Evolutionary conservation across 495 filamentous ascomycete species (phyloP), one percentile per base, ranked within the genome.

Genomic region (Trichoderma virens): DNA sequence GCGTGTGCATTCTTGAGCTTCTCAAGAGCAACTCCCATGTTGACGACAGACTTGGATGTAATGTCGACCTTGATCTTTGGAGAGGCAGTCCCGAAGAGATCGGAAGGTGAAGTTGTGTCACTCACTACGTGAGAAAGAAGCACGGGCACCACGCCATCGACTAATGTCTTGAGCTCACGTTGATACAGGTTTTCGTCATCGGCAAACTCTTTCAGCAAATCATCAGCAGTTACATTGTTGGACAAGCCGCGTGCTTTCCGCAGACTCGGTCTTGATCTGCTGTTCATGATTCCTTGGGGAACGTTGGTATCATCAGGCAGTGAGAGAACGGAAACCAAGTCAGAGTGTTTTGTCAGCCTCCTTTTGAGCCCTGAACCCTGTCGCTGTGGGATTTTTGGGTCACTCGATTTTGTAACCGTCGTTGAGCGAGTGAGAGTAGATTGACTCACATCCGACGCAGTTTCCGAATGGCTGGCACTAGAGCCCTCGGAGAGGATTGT

Each of bases 91-190:
- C 70, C 74, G 70, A 92, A 91, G n/a, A 92, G 78, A 35, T 85
- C 85, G 62, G 86, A 86, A 16, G 85, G 85, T 59, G 34, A 13
- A 85, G 78, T 4, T 82, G 83, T 23, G 80, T 87, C 70, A 83
- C 90, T 62, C 86, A 96, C 63, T 23, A 97, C 91, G 66, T 92
- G 92, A 11, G 83, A 89, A 62, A 98, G 76, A 2, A 99, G 83
- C 9, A 98, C 95, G 9, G 94, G 95, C 62, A 99, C 90, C 20
- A 99, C 94, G 62, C 96, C 95, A 66, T 95, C 95, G 13, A 98
- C 93, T 27, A 99, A 77, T 20, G 94, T 96, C 65, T 90, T 92
- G 13, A 99, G 82, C 71, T 99, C 94, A 28, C 93, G 88, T 77
- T 88, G 88, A 72, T 98, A 99, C 69, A 94, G 92, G 23, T 83